Evolutionary conservation across 2,329 filamentous ascomycete species (phyloP).

Genomic region (Fusarium camptoceras): DNA sequence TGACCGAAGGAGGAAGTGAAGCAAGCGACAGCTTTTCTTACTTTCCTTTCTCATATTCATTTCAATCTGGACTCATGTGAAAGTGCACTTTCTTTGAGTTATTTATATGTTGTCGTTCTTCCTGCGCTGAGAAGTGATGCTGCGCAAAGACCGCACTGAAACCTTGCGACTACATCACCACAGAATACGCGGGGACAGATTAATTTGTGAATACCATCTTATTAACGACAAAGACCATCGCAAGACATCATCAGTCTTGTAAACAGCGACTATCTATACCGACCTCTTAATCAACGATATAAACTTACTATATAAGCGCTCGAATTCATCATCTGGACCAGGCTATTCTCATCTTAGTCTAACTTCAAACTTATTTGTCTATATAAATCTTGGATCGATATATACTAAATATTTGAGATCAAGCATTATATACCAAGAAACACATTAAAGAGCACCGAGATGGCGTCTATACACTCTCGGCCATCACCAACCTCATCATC

Average conservation of each 20-base stretch:
- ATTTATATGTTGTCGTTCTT: slow-evolving; percentile 25
- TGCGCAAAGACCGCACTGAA: neutral
- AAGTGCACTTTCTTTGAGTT: slow-evolving; percentile 5
- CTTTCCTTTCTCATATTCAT: neutral
- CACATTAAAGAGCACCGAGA: slow-evolving; percentile 2
- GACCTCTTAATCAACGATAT: neutral
- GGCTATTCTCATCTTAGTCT: neutral
- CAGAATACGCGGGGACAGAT: neutral
- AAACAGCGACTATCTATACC: neutral
- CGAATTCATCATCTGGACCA: neutral
- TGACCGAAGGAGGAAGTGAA: slow-evolving; percentile 44
- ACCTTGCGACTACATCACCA: neutral
- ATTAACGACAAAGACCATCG: slow-evolving; percentile 1
- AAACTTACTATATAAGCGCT: slow-evolving; percentile 1
- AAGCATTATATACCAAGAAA: neutral
- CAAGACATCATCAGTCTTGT: slow-evolving; percentile 5
- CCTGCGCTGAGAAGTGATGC: slow-evolving; percentile 1
- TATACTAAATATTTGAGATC: neutral
- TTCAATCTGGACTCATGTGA: neutral
- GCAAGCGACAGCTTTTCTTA: slow-evolving; percentile 24
- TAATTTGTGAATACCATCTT: slow-evolving; percentile 5
- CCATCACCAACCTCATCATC: slow-evolving; percentile 54
- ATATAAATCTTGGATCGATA: neutral
- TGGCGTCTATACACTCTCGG: slow-evolving; percentile 57
- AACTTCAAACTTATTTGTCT: neutral